These are phyloP conservation scores for Pholiota adiposa DNA, from an alignment of 1,284 basidiomycete species.

Conservation along the genomic window DNA sequence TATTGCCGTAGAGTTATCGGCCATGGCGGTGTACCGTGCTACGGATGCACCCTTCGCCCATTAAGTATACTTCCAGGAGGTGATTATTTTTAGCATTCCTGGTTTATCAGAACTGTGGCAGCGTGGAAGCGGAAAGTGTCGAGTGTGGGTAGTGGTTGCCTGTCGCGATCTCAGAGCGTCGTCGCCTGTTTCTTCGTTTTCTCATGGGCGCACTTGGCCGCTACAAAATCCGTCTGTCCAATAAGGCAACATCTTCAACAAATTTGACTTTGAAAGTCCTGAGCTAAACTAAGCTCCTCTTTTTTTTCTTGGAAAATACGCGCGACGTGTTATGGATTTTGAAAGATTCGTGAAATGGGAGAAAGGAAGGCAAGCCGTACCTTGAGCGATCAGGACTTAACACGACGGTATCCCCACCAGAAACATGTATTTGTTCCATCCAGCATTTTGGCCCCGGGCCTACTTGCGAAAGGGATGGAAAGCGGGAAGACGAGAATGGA, in stretches of 20 bases:
- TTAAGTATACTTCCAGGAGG: constrained; percentile 1
- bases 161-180: neutral
- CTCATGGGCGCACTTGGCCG: neutral
- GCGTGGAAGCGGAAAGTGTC: neutral
- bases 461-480: no score
- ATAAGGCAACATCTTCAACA: neutral
- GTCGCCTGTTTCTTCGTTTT: neutral
- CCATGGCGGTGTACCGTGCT: neutral
- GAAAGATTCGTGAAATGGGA: no score
- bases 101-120: neutral
- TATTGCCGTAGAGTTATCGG: constrained; percentile 2
- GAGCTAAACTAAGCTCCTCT: no score
- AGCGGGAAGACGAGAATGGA: no score
- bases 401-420: neutral
- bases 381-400: neutral
- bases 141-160: neutral
- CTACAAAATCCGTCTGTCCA: neutral
- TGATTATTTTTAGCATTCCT: neutral
- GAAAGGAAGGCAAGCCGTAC: no score
- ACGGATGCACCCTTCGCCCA: neutral
- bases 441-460: neutral
- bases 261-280: no score
- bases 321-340: no score
- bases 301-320: neutral
- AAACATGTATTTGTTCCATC: neutral